Evolutionary conservation across 2,329 filamentous ascomycete genomes (phyloP).

Genomic region (Bipolaris cookei): DNA sequence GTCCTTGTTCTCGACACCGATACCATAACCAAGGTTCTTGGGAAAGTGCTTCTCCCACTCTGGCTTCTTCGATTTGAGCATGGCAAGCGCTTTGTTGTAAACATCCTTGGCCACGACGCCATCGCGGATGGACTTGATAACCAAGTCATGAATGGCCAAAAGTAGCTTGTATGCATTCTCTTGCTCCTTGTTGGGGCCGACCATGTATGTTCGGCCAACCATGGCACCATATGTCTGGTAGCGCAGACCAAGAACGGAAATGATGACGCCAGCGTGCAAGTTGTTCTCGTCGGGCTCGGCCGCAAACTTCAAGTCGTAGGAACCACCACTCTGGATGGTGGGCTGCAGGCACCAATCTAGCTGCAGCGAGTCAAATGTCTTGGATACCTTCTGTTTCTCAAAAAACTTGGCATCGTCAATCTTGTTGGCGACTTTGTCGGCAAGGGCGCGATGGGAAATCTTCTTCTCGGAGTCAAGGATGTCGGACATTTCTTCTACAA

Average conservation of each 20-base stretch:
- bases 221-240: slow-evolving; percentile 96
- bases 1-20: slow-evolving; percentile 92
- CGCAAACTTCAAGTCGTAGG: slow-evolving; percentile 86
- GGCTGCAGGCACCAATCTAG: slow-evolving; percentile 94
- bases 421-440: slow-evolving; percentile 88
- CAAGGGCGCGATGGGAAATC: slow-evolving; percentile 84
- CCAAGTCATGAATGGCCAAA: slow-evolving; percentile 81
- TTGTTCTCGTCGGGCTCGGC: slow-evolving; percentile 78
- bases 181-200: slow-evolving; percentile 95
- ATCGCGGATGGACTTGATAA: slow-evolving; percentile 88
- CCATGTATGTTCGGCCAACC: slow-evolving; percentile 91
- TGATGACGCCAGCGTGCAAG: slow-evolving; percentile 90
- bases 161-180: slow-evolving; percentile 94
- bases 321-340: slow-evolving; percentile 91
- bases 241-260: slow-evolving; percentile 87
- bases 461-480: slow-evolving; percentile 97
- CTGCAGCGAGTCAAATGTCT: slow-evolving; percentile 84
- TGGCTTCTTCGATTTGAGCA: slow-evolving; percentile 89
- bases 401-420: slow-evolving; percentile 95
- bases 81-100: slow-evolving; percentile 81
- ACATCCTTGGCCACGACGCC: slow-evolving; percentile 87
- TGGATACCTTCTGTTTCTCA: slow-evolving; percentile 81
- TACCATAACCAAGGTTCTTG: slow-evolving; percentile 88
- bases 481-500: slow-evolving; percentile 97
- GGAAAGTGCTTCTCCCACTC: slow-evolving; percentile 94